phyloP scores from a whole-genome alignment of 2,329 filamentous ascomycete genomes.

The Juglanconis oblonga region DNA sequence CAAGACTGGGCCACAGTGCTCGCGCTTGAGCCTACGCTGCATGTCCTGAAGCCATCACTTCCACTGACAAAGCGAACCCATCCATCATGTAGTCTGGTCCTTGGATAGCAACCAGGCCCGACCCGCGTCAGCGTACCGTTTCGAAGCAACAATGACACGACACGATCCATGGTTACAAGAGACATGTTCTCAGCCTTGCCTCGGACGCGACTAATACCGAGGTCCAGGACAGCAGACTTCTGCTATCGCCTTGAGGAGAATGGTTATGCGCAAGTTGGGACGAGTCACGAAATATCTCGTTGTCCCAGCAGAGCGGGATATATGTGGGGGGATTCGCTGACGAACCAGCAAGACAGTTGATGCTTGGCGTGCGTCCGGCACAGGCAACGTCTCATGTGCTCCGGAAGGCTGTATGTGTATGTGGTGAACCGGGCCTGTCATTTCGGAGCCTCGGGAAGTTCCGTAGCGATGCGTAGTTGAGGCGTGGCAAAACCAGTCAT shows the following conservation, averaged over 20 bases:
- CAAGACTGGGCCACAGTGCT: too few relatives aligned
- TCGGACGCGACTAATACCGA: too few relatives aligned
- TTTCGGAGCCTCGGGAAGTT: not conserved
- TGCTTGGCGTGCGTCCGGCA: not conserved
- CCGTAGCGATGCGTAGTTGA: not conserved
- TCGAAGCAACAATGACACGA: not conserved
- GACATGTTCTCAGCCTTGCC: not conserved
- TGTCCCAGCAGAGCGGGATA: not conserved
- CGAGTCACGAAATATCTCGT: too few relatives aligned
- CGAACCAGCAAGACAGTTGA: not conserved
- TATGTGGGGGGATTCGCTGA: not conserved
- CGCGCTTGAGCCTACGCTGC: too few relatives aligned
- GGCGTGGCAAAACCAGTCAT: not conserved
- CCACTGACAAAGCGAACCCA: too few relatives aligned
- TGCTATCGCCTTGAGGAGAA: too few relatives aligned
- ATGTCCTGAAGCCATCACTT: too few relatives aligned
- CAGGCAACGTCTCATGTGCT: not conserved
- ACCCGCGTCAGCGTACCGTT: not conserved
- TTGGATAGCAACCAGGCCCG: too few relatives aligned
- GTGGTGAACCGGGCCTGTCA: not conserved
- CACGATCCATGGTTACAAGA: not conserved
- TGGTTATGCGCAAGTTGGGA: too few relatives aligned
- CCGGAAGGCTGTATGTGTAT: not conserved
- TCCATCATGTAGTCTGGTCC: too few relatives aligned
- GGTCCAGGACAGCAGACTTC: not conserved